Conservation (phyloP, 2,329 filamentous ascomycete species). For the Aschersonia sp. region DNA sequence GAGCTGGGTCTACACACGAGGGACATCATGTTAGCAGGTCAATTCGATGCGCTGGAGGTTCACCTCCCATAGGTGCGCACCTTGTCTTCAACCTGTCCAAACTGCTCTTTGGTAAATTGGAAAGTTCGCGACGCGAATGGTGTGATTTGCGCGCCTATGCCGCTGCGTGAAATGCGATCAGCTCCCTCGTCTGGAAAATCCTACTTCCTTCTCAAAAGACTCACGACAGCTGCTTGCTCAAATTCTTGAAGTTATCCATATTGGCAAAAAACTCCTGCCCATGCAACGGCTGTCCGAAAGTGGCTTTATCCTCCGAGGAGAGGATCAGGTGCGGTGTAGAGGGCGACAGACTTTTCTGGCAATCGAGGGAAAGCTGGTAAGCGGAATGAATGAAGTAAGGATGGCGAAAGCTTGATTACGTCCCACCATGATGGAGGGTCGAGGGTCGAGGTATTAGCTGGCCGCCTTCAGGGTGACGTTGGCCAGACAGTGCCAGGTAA, state of each 20-base stretch:
- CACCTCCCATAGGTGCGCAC: conserved; percentile 22
- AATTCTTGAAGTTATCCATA: conserved; percentile 44
- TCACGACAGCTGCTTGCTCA: conserved; percentile 42
- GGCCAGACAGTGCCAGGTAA: too few species aligned
- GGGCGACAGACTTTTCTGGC: too few species aligned
- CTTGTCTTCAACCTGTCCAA: conserved; percentile 91
- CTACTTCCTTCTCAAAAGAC: conserved; percentile 8
- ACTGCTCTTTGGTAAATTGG: conserved; percentile 96
- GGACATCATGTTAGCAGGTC: neutral
- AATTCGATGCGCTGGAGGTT: neutral
- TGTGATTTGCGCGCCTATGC: conserved; percentile 66
- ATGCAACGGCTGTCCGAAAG: neutral
- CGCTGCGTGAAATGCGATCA: conserved; percentile 18
- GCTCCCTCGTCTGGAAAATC: neutral
- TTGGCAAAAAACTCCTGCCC: conserved; percentile 6
- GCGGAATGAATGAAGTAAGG: too few species aligned
- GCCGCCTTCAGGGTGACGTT: too few species aligned
- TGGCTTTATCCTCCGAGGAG: neutral
- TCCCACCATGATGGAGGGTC: too few species aligned
- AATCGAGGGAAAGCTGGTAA: too few species aligned
- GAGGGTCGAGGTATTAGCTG: too few species aligned
- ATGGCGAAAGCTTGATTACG: too few species aligned
- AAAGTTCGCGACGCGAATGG: conserved; percentile 89
- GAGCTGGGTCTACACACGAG: conserved; percentile 61
- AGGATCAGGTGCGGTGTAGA: neutral